Percentiles rank a stretch among this genome's conserved stretches.
These are phyloP conservation scores for Laguncularia racemosa DNA, from an alignment of 345 rosid genomes.

Conservation along the genomic window DNA sequence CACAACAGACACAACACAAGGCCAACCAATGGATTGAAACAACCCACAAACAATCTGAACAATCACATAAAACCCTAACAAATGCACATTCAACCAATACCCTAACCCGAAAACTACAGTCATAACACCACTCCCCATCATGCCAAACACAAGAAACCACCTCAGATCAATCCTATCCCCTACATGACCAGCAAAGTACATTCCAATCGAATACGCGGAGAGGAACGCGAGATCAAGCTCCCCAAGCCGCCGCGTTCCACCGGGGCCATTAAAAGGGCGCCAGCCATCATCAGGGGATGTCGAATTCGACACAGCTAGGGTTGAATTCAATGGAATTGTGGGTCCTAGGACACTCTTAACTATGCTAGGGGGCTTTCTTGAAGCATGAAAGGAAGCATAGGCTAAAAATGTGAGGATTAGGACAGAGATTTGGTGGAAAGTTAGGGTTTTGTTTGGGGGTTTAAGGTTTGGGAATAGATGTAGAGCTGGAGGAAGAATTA, in stretches of 20 bases:
- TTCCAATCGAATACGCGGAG: slow-evolving; percentile 58
- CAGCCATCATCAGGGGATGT: slow-evolving; percentile 45
- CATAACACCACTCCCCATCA: slow-evolving; percentile 81
- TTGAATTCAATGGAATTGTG: slow-evolving; percentile 19
- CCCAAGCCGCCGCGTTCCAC: slow-evolving; percentile 70
- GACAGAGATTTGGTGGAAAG: slow-evolving; percentile 54
- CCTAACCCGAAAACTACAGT: slow-evolving; percentile 72
- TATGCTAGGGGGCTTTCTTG: slow-evolving; percentile 92
- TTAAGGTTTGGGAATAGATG: slow-evolving; percentile 47
- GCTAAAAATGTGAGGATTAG: slow-evolving; percentile 68
- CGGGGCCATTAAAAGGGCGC: slow-evolving; percentile 71
- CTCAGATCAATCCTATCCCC: slow-evolving; percentile 84
- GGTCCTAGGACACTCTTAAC: slow-evolving; percentile 91
- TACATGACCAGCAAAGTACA: slow-evolving; percentile 84
- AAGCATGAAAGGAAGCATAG: slow-evolving; percentile 90
- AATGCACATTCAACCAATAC: slow-evolving; percentile 70
- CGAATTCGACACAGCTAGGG: slow-evolving; percentile 12
- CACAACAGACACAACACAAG: slow-evolving; percentile 86
- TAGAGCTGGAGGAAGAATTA: slow-evolving; percentile 40
- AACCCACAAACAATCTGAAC: slow-evolving; percentile 76
- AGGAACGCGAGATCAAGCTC: slow-evolving; percentile 92
- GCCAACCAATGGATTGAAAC: slow-evolving; percentile 98
- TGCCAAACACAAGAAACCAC: slow-evolving; percentile 80
- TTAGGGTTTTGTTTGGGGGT: slow-evolving; percentile 52
- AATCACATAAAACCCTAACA: slow-evolving; percentile 39